Evolutionary conservation across 2,329 filamentous ascomycete species (phyloP).

Genomic region (Claviceps pazoutovae): DNA sequence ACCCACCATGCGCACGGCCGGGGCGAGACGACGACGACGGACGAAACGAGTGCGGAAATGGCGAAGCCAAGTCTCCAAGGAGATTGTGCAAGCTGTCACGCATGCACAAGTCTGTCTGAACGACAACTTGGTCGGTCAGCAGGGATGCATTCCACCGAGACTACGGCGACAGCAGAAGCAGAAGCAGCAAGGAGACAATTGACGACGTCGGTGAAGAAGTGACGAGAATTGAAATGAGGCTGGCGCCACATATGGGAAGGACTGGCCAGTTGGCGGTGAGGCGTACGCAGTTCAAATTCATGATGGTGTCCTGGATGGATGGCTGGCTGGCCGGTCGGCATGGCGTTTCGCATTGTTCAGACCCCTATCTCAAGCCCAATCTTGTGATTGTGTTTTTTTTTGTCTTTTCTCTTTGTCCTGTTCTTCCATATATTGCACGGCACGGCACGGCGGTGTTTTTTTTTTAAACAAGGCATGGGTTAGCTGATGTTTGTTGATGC

Average conservation of each 20-base stretch:
- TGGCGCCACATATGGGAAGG: not conserved
- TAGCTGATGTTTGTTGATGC: not conserved
- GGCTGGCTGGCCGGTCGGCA: not conserved
- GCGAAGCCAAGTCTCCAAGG: no score
- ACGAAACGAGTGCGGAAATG: not conserved
- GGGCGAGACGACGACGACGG: not conserved
- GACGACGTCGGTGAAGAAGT: not conserved
- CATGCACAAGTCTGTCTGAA: no score
- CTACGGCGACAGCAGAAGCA: not conserved
- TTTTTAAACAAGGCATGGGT: not conserved
- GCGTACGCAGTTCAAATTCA: conserved; percentile 1
- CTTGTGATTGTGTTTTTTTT: not conserved
- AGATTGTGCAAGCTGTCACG: no score
- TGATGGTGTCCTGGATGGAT: not conserved
- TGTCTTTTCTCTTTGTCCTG: not conserved
- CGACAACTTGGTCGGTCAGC: no score
- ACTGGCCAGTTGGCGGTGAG: not conserved
- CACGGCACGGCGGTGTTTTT: conserved; percentile 5
- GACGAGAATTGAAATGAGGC: not conserved
- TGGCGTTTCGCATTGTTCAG: conserved; percentile 6
- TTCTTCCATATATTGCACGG: not conserved
- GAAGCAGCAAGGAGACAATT: not conserved
- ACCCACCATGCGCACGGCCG: not conserved
- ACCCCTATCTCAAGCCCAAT: not conserved
- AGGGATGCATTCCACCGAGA: not conserved